Conservation (phyloP, 2,329 filamentous ascomycete genomes). For the Epichloe sylvatica region DNA sequence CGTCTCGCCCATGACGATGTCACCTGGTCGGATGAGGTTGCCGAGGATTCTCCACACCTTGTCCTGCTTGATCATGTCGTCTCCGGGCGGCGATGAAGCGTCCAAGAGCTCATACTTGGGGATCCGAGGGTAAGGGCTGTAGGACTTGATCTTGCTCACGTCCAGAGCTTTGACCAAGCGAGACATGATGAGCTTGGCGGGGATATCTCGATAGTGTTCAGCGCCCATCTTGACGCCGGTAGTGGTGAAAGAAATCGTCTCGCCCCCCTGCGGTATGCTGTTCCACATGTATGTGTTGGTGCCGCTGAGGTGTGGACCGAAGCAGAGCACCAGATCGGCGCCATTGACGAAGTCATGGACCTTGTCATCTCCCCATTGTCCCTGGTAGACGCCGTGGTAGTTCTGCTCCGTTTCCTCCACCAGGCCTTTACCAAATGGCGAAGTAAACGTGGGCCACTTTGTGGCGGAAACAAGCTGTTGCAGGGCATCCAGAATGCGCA, state of each 20-base stretch:
- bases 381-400: slow-evolving; percentile 35
- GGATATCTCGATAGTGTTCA: slow-evolving; percentile 18
- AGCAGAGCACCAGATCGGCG: slow-evolving; percentile 30
- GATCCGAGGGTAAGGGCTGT: slow-evolving; percentile 15
- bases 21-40: slow-evolving; percentile 33
- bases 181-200: slow-evolving; percentile 10
- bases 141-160: slow-evolving; percentile 10
- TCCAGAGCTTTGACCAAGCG: slow-evolving; percentile 13
- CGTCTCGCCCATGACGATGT: slow-evolving; percentile 44
- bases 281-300: slow-evolving; percentile 30
- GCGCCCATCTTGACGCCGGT: slow-evolving; percentile 18
- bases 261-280: slow-evolving; percentile 20
- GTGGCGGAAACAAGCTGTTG: slow-evolving; percentile 29
- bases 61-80: slow-evolving; percentile 19
- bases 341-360: slow-evolving; percentile 23
- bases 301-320: slow-evolving; percentile 32
- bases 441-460: slow-evolving; percentile 32
- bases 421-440: slow-evolving; percentile 35
- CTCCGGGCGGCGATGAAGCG: not conserved
- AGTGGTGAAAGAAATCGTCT: slow-evolving; percentile 20
- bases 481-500: slow-evolving; percentile 27
- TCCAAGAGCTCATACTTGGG: slow-evolving; percentile 12
- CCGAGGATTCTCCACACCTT: slow-evolving; percentile 33
- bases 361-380: slow-evolving; percentile 22
- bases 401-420: slow-evolving; percentile 33